Base-by-base conservation (phyloP, 2,329 filamentous ascomycete species). In the Chaetomiaceae sp. region DNA sequence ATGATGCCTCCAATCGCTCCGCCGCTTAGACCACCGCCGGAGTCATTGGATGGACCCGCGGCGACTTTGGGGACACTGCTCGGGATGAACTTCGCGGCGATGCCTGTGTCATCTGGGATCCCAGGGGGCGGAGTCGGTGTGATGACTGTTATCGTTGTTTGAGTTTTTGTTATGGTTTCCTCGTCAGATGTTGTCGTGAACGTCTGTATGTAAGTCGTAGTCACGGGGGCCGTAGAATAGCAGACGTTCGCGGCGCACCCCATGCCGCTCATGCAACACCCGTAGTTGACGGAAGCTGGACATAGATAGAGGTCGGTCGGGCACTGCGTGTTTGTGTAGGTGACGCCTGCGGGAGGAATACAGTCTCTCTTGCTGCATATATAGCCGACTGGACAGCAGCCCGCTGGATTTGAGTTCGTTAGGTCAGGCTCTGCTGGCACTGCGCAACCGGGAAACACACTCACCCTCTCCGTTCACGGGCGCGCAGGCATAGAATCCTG, bases 211-310 rank as follows among this genome's bases (percentile, higher is more conserved):
- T 75, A 62, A 1, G 71, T 74, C n/a, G 70, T 66, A 0, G 77
- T 80, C 1, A 69, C 62, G 1, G 75, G 71, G 0, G 66, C 67
- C 0, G 74, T 78, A 1, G 73, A 68, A 54, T 78, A 82, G 60
- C 80, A 84, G 13, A 62, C 64, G 16, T 62, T 66, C 2, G 64
- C 48, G 2, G 71, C 79, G 59, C 80, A 84, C 23, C 65, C 74
- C 70, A 77, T 72, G 4, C 74, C 75, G 42, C 65, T 72, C 2
- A 65, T 66, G 61, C 80, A 84, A 57, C 80, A 83, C 0, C 79
- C 80, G 53, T 73, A 77, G 47, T 73, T 74, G 4, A 77, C 58
- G 1, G 75, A 77, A 5, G 73, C 60, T 1, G 80, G 73, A 53
- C 80, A 83, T 3, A 73, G 66, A 50, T 71, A 76, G 42, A 73